Evolutionary conservation across 192 early-diverging fungal genomes (phyloP), one percentile per base, ranked within the genome.

Genomic region (Coemansia asiatica): DNA sequence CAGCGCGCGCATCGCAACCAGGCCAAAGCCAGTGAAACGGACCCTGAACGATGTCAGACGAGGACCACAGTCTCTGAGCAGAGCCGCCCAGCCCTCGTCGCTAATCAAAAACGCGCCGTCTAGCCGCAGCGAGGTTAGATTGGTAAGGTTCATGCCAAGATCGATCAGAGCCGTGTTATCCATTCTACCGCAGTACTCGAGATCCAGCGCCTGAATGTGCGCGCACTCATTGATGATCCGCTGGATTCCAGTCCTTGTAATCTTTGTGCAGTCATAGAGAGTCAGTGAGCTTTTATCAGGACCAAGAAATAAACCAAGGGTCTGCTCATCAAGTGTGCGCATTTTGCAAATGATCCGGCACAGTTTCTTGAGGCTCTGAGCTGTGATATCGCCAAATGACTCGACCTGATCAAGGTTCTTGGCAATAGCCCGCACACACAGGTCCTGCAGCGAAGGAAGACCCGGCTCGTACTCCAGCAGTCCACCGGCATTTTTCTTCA

Each of bases 191-290:
- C 92, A 94, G 60, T 86, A 85, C 40, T 85, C 84, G 33, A 96
- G 81, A 27, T 88, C 79, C 38, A 96, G 78, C 0, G 66, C 61
- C 36, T 81, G 76, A 7, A 93, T 66, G 23, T 69, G 74, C 15
- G 90, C 89, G 50, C 87, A 89, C 56, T 87, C 75, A n/a, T 83
- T 64, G 0, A 88, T 72, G 38, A 96, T 84, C 46, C 85, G 75
- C n/a, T 72, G 65, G 4, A 94, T 70, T 1, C 83, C 85, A 5
- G 48, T 31, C 0, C 79, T 79, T 16, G 75, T 69, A 23, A 95
- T 82, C 63, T 85, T 73, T 15, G 92, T 90, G 64, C 92, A 93
- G 54, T 96, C 94, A 75, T 90, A 93, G 18, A 96, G 81, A 2
- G 79, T 64, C 6, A 96, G 55, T 7, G 84, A 63, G 4, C 67